These are phyloP conservation scores for Chenopodium berlandieri DNA, from an alignment of 148 eudicot species.

Conservation along the genomic window DNA sequence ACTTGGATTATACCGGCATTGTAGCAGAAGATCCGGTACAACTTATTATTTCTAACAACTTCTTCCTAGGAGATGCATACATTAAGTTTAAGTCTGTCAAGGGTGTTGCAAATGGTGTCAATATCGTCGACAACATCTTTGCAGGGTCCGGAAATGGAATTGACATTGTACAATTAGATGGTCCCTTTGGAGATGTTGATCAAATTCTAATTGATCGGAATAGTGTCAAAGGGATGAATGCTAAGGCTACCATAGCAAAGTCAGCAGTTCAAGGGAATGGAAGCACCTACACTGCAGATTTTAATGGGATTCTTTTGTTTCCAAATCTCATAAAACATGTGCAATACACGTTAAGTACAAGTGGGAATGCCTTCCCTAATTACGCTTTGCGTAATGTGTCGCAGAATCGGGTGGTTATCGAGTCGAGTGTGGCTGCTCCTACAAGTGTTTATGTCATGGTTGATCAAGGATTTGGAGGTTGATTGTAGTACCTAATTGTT, in stretches of 20 bases:
- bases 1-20: slow-evolving; percentile 76
- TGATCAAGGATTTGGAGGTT: slow-evolving; percentile 58
- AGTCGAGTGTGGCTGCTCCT: slow-evolving; percentile 41
- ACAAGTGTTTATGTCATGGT: slow-evolving; percentile 56
- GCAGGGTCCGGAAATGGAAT: slow-evolving; percentile 60
- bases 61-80: slow-evolving; percentile 76
- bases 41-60: slow-evolving; percentile 52
- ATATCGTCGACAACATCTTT: slow-evolving; percentile 78
- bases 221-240: slow-evolving; percentile 64
- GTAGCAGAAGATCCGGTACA: slow-evolving; percentile 90
- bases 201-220: slow-evolving; percentile 66
- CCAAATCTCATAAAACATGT: slow-evolving; percentile 61
- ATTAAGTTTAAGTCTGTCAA: slow-evolving; percentile 57
- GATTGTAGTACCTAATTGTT: neutral
- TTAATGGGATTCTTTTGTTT: slow-evolving; percentile 52
- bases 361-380: slow-evolving; percentile 38
- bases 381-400: slow-evolving; percentile 64
- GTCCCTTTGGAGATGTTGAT: slow-evolving; percentile 43
- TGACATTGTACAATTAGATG: slow-evolving; percentile 70
- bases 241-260: slow-evolving; percentile 58
- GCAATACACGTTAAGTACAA: slow-evolving; percentile 47
- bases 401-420: slow-evolving; percentile 55
- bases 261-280: slow-evolving; percentile 46
- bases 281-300: slow-evolving; percentile 61
- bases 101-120: slow-evolving; percentile 56